These are phyloP conservation scores for Geotrichum klebahnii DNA, from an alignment of 1,139 yeast genomes.

Conservation along the genomic window DNA sequence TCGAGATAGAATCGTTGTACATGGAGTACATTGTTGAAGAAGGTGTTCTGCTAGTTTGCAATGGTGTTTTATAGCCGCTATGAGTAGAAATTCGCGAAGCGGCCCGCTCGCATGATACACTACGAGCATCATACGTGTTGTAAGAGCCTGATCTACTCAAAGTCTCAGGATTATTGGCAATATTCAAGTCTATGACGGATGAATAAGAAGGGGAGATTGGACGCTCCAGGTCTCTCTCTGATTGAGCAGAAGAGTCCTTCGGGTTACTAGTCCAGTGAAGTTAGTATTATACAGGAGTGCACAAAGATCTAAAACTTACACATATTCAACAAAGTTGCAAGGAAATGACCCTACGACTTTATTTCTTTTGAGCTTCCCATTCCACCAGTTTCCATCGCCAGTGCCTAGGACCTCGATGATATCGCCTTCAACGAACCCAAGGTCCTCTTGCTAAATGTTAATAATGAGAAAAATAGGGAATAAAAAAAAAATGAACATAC, in stretches of 20 bases:
- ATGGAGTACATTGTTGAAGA: conserved; percentile 8
- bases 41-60: neutral
- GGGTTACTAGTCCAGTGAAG: conserved; percentile 6
- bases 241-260: conserved; percentile 14
- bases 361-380: conserved; percentile 74
- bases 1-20: conserved; percentile 14
- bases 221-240: neutral
- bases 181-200: conserved; percentile 12
- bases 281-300: neutral
- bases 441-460: conserved; percentile 51
- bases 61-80: conserved; percentile 8
- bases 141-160: neutral
- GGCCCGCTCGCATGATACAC: neutral
- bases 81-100: conserved; percentile 9
- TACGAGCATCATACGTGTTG: neutral
- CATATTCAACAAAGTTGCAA: conserved; percentile 69
- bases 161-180: conserved; percentile 10
- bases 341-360: conserved; percentile 85
- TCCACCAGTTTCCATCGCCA: conserved; percentile 92
- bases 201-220: neutral
- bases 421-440: conserved; percentile 92
- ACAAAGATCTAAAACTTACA: conserved; percentile 22
- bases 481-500: conserved; percentile 29
- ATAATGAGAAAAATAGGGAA: neutral
- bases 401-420: conserved; percentile 73